These are phyloP conservation scores for Aegilops sharonensis DNA, from an alignment of 176 grass and related monocot species.

Conservation along the genomic window DNA sequence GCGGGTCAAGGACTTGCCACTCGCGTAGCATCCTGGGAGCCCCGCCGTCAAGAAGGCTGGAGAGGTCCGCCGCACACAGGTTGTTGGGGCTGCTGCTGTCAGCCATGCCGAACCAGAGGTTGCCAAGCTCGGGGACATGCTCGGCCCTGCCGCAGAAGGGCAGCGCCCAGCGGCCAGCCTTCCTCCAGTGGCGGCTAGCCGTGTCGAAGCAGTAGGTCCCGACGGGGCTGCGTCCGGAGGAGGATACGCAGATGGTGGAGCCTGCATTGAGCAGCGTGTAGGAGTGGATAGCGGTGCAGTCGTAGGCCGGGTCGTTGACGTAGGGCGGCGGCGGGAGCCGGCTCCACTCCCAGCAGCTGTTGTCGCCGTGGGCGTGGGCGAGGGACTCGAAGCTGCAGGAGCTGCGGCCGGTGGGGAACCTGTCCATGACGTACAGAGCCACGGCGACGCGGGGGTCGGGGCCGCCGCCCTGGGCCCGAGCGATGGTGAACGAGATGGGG, in stretches of 20 bases:
- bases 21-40: neutral
- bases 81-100: neutral
- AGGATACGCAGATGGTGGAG: neutral
- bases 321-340: too few species aligned
- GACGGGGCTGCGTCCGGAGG: neutral
- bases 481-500: too few species aligned
- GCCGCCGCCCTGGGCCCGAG: too few species aligned
- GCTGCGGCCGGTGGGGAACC: too few species aligned
- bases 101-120: neutral
- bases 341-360: too few species aligned
- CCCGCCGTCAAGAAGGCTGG: neutral
- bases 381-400: too few species aligned
- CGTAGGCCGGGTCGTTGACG: neutral
- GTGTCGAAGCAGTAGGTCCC: neutral
- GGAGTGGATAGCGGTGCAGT: neutral
- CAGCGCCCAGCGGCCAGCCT: neutral
- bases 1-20: neutral
- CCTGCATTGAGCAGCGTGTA: neutral
- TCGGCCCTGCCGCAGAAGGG: too few species aligned
- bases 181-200: neutral
- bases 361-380: too few species aligned
- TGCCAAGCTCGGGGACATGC: too few species aligned
- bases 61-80: neutral
- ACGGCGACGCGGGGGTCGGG: too few species aligned
- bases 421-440: too few species aligned